These are phyloP conservation scores for Geotrichum candidum DNA, from an alignment of 1,139 yeast species.

Conservation along the genomic window DNA sequence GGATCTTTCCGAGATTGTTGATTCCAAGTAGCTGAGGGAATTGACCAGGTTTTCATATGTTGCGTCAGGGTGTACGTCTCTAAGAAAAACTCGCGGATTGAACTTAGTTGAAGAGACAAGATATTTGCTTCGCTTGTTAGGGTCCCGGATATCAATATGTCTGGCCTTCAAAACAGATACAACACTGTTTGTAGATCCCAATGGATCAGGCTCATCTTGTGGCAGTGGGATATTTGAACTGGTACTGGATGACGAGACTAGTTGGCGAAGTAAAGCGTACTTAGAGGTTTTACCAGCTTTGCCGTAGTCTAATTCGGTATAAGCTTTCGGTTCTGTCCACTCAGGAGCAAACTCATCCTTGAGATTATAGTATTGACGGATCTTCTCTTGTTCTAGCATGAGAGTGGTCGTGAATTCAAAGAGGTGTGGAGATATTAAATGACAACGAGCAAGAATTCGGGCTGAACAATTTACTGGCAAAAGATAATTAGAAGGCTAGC, in stretches of 20 bases:
- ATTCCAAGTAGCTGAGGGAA: conserved; percentile 55
- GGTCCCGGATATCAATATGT: conserved; percentile 31
- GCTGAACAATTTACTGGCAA: not conserved
- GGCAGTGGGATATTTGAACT: conserved; percentile 22
- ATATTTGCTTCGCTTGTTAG: conserved; percentile 40
- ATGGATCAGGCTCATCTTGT: conserved; percentile 37
- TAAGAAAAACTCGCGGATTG: conserved; percentile 62
- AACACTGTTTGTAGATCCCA: conserved; percentile 34
- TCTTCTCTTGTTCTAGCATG: conserved; percentile 15
- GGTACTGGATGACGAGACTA: conserved; percentile 22
- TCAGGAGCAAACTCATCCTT: conserved; percentile 28
- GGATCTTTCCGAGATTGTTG: conserved; percentile 58
- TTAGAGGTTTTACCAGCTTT: conserved; percentile 15
- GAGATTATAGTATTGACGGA: conserved; percentile 26
- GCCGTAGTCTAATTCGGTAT: conserved; percentile 10
- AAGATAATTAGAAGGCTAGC: not conserved
- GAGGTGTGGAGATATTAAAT: not conserved
- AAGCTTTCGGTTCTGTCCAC: conserved; percentile 26
- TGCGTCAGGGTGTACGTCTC: conserved; percentile 64
- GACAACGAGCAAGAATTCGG: not conserved
- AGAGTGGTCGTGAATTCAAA: not conserved
- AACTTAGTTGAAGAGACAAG: conserved; percentile 68
- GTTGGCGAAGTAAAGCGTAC: conserved; percentile 27
- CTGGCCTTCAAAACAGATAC: conserved; percentile 29
- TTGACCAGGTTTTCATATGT: conserved; percentile 55